These are phyloP conservation scores for Dictyostelium intermedium DNA, from an alignment of 78 protist species.

Conservation along the genomic window DNA sequence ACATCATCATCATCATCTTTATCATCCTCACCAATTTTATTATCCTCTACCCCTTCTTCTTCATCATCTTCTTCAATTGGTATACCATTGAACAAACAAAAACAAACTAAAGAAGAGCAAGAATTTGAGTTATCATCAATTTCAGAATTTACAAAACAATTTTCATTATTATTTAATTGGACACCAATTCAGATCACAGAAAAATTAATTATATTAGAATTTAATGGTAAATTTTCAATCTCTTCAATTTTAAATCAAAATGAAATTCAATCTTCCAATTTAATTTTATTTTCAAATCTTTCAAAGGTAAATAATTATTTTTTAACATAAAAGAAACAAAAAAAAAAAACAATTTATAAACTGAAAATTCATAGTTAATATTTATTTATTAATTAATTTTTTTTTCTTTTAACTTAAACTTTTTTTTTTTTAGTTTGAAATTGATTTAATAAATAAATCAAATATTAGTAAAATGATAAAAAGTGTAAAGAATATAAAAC, in stretches of 20 bases:
- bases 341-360: neutral
- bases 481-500: neutral
- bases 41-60: neutral
- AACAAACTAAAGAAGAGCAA: neutral
- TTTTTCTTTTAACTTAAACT: too few relatives aligned
- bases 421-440: neutral
- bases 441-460: neutral
- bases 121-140: neutral
- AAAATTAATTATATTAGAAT: neutral
- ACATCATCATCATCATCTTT: neutral
- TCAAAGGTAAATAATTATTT: neutral
- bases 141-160: neutral
- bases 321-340: neutral
- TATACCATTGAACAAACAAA: neutral
- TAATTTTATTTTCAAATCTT: neutral
- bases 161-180: conserved; percentile 17
- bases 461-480: neutral
- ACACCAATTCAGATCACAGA: neutral
- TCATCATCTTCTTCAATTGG: too few relatives aligned
- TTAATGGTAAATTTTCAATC: neutral
- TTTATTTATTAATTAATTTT: neutral
- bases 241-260: neutral
- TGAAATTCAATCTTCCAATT: neutral
- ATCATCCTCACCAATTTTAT: neutral
- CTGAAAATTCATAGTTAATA: too few relatives aligned